Evolutionary conservation across 164 flowering plant species (phyloP), one percentile per base, ranked within the genome.

Genomic region (Kingdonia uniflora): DNA sequence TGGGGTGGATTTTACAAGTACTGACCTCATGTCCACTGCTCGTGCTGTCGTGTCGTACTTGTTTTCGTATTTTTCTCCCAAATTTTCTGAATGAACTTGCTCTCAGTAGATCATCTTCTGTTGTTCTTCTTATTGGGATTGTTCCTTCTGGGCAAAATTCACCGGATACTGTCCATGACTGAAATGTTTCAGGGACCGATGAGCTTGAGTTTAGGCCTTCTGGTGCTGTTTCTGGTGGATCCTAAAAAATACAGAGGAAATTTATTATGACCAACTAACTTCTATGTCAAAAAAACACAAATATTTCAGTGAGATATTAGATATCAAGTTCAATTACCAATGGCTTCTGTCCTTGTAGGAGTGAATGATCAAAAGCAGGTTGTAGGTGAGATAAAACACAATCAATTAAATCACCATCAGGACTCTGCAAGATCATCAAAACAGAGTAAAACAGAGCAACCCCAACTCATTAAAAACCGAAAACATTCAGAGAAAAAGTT

Each of bases 341-440:
- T 60, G 96, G 92, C 51, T 60, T 83, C 48, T 79, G 81, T 48
- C 96, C 99, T 73, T 54, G 75, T 25, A 94, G 80, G 66, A 65
- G 42, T n/a, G 96, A 90, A 67, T 94, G 99, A 66, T 94, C 99
- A 75, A 94, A 94, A 50, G 97, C 99, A 49, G 92, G 99, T 70
- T 94, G 99, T 53, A 74, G 86, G 77, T 94, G 86, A 59, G 84
- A 57, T 4, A 56, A 41, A 54, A 94, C 90, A 71, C 99, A 94
- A 58, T 94, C 94, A 52, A 94, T 81, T 19, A 80, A 47, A 77
- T 94, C 99, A 33, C 99, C 99, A 73, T 94, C 99, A 14, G 95
- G 81, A 63, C 99, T 94, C 99, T 94, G 76, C 63, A 67, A 65
- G 6, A 48, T 46, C n/a, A n/a, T n/a, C 49, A 42, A 29, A 29